These are phyloP conservation scores for Solanum etuberosum DNA, from an alignment of 257 asterid species.

Conservation along the genomic window DNA sequence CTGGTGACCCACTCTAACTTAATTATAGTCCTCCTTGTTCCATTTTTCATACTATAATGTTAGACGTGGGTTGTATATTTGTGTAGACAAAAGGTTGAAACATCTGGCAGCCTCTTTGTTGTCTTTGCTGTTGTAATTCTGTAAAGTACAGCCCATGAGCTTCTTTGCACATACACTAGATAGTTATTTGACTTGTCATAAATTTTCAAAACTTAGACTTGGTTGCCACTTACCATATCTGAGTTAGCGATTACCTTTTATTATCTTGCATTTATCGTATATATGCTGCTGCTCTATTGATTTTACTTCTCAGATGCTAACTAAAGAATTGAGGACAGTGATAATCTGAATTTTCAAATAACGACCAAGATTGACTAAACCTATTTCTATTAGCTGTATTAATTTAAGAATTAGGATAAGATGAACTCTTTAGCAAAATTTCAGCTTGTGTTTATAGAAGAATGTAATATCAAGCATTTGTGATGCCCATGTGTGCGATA, in stretches of 20 bases:
- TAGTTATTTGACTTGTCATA: slow-evolving; percentile 13
- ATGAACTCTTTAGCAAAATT: not conserved
- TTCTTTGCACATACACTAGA: slow-evolving; percentile 31
- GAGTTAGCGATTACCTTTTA: not conserved
- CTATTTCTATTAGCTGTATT: not conserved
- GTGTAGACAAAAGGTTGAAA: slow-evolving; percentile 25
- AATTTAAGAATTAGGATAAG: not conserved
- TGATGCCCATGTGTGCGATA: not conserved
- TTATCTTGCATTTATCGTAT: not conserved
- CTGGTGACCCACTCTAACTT: slow-evolving; percentile 55
- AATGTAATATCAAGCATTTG: not conserved
- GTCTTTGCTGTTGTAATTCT: slow-evolving; percentile 26
- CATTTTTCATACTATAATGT: slow-evolving; percentile 17
- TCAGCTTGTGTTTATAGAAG: not conserved
- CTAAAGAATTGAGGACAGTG: not conserved
- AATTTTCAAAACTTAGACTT: slow-evolving; percentile 5
- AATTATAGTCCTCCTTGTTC: slow-evolving; percentile 18
- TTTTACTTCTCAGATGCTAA: not conserved
- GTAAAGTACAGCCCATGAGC: slow-evolving; percentile 30
- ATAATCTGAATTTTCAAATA: not conserved
- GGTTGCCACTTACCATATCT: not conserved
- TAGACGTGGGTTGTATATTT: slow-evolving; percentile 44
- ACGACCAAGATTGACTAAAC: not conserved
- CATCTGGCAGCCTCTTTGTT: slow-evolving; percentile 14
- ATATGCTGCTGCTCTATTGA: not conserved